phyloP scores from a whole-genome alignment of 2,329 filamentous ascomycete species.

The Xylaria multiplex region DNA sequence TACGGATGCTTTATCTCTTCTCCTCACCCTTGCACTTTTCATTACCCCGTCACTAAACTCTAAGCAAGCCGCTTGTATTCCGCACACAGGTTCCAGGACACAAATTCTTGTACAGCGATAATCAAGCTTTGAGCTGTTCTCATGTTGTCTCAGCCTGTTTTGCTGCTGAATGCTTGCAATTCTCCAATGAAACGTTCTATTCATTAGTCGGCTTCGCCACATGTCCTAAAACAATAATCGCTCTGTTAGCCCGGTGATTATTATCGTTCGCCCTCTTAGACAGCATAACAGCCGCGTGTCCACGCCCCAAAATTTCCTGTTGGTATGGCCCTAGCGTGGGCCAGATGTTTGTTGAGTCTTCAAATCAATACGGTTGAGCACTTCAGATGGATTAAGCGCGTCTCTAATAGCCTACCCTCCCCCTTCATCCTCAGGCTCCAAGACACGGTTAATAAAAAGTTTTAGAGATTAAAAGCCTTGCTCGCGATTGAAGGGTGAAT shows the following conservation, averaged over 20 bases:
- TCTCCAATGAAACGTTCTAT: conserved; percentile 7
- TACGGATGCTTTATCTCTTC: neutral
- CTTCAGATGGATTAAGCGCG: conserved; percentile 16
- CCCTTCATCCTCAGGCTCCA: too few species aligned
- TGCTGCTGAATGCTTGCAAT: neutral
- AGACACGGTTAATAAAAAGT: neutral
- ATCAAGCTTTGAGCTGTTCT: too few species aligned
- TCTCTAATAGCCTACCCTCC: conserved; percentile 10
- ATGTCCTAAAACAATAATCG: conserved; percentile 13
- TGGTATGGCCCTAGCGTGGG: neutral
- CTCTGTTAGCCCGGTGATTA: neutral
- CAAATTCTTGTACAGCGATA: neutral
- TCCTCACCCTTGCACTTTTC: neutral
- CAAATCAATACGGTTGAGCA: neutral
- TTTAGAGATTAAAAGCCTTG: neutral
- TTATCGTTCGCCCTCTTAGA: conserved; percentile 19
- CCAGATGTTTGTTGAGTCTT: neutral
- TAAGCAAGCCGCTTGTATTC: neutral
- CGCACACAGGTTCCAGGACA: too few species aligned
- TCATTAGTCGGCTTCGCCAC: neutral
- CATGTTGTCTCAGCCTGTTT: too few species aligned
- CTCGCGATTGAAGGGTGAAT: neutral
- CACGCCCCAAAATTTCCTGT: conserved; percentile 11
- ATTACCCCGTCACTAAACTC: neutral
- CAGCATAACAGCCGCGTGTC: conserved; percentile 7